A percentile compares a stretch with the other conserved stretches of the same genome.
phyloP scores from a whole-genome alignment of 192 early-diverging fungal species.

The Dimargaris cristalligena region DNA sequence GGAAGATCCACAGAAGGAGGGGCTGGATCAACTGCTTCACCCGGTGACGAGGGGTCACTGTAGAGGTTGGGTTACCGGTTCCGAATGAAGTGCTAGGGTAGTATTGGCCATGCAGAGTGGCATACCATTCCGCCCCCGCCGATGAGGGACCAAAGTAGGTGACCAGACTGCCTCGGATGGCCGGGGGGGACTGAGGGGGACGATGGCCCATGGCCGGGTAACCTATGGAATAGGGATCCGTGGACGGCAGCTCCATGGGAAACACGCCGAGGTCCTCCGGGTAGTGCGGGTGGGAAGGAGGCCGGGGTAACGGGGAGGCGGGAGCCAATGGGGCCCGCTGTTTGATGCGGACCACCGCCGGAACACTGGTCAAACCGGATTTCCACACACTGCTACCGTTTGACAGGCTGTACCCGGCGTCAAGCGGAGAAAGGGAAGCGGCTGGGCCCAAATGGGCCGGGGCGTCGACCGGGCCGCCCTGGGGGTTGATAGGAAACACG shows the following conservation, averaged over 20 bases:
- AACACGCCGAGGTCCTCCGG: neutral
- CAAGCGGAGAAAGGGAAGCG: neutral
- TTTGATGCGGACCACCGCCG: neutral
- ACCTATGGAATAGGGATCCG: neutral
- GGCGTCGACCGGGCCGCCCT: constrained; percentile 38
- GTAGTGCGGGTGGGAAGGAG: neutral
- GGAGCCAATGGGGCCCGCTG: constrained; percentile 1
- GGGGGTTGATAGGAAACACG: constrained; percentile 49
- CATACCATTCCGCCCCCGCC: neutral
- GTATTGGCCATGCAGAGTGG: constrained; percentile 4
- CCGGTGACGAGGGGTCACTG: neutral
- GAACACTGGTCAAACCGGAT: neutral
- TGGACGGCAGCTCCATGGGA: constrained; percentile 6
- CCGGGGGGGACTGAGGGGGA: neutral
- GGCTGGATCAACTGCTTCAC: neutral
- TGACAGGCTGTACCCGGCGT: neutral
- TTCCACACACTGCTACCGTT: constrained; percentile 8
- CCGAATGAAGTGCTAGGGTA: constrained; percentile 5
- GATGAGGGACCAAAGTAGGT: neutral
- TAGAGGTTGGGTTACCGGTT: neutral
- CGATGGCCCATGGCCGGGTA: neutral
- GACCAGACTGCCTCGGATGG: neutral
- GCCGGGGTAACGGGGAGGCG: neutral
- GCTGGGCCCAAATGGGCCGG: constrained; percentile 26
- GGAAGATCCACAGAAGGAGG: constrained; percentile 3